Base-by-base conservation (phyloP, 1,284 basidiomycete species). In the Tilletiaria anomala region DNA sequence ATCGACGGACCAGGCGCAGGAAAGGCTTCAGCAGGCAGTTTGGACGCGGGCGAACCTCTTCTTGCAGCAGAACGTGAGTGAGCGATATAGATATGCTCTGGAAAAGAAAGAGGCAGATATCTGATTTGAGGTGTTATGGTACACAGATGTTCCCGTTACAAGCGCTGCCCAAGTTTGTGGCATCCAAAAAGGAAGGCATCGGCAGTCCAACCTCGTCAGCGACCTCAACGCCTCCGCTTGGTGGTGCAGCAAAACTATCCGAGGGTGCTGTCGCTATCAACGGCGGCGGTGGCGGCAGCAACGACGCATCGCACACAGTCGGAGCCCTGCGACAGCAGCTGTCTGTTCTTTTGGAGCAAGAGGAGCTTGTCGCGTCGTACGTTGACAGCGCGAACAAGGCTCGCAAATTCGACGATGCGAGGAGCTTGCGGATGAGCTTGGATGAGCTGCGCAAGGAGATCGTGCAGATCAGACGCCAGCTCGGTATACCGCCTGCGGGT, bases 11-110 rank as follows among this genome's bases (percentile, higher is more conserved):
- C 45, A 47, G 44, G 81, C 82, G 10, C 85, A 91, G 61, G 80
- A 84, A 48, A 75, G 80, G 12, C 75, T 96, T 6, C 85, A 93
- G 63, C 71, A 74, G 18, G 84, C 87, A 0, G 80, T 97, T 16
- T 73, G 79, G 46, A 76, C 76, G 1, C 74, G 82, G 1, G 83
- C 86, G 0, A 83, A 77, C 42, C 42, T 78, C 15, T 94, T 91
- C 65, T 70, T 97, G 53, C 81, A 86, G 60, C 83, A 82, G 61
- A 79, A 93, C 51, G 83, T 89, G 79, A 78, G 83, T 52, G n/a
- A 3, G 6, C 17, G 11, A 14, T 17, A 18, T 8, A 4, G n/a
- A 12, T 16, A 22, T 18, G n/a, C n/a, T n/a, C n/a, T n/a, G n/a
- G n/a, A n/a, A n/a, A 3, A 15, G 11, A 15, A 5, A 37, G 16